phyloP scores from a whole-genome alignment of 257 asterid genomes.

The Solanum gracilifrons region DNA sequence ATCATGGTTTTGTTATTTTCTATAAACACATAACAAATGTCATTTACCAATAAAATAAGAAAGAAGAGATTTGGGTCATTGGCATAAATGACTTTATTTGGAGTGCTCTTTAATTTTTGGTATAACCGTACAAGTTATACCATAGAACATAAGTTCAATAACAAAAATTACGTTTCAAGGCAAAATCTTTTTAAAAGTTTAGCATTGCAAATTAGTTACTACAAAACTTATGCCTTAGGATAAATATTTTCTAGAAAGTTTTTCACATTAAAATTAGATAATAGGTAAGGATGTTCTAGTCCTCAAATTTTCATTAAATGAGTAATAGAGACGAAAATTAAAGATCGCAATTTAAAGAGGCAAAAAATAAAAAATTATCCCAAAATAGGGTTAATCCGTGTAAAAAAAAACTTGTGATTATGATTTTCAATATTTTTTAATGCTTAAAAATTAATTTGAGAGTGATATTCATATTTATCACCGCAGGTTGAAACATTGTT shows the following conservation, averaged over 20 bases:
- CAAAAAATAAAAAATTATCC: no score
- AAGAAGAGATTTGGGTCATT: neutral
- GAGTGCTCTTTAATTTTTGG: neutral
- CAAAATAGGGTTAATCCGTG: neutral
- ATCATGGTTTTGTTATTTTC: neutral
- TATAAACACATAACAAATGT: neutral
- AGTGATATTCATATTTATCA: no score
- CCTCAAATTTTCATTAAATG: neutral
- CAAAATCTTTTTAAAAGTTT: no score
- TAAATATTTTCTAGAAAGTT: no score
- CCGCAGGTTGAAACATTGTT: neutral
- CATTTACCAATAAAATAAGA: neutral
- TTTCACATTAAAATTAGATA: no score
- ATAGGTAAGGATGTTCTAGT: no score
- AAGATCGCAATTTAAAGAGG: neutral
- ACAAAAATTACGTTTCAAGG: neutral
- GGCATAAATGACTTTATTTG: neutral
- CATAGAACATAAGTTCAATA: neutral
- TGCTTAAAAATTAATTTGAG: neutral
- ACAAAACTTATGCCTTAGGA: no score
- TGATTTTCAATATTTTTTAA: neutral
- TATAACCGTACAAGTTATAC: neutral
- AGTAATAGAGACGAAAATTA: neutral
- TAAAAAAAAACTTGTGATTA: neutral
- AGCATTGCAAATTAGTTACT: neutral